phyloP scores from a whole-genome alignment of 768 basidiomycete species.

The Mycena venus region DNA sequence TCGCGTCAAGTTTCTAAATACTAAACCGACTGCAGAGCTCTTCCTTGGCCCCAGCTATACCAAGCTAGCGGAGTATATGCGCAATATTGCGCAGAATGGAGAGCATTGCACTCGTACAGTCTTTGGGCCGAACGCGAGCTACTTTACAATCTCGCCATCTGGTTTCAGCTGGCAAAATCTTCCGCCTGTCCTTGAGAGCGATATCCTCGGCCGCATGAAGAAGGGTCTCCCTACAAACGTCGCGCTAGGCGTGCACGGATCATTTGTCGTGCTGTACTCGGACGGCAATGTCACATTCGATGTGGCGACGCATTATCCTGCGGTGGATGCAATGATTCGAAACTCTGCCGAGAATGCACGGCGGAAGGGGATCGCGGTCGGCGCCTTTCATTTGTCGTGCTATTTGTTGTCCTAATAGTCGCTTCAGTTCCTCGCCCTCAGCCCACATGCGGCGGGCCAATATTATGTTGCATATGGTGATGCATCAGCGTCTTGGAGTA shows the following conservation, averaged over 20 bases:
- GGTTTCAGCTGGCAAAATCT: slow-evolving; percentile 32
- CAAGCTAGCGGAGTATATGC: slow-evolving; percentile 32
- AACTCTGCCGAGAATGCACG: slow-evolving; percentile 23
- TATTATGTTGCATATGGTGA: slow-evolving; percentile 34
- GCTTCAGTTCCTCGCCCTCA: slow-evolving; percentile 28
- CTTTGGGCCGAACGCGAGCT: slow-evolving; percentile 30
- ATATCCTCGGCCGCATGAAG: slow-evolving; percentile 22
- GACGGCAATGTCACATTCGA: slow-evolving; percentile 32
- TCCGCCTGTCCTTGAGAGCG: slow-evolving; percentile 17
- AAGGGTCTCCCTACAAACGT: slow-evolving; percentile 25
- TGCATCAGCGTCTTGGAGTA: slow-evolving; percentile 27
- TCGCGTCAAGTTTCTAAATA: neutral
- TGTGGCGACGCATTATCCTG: slow-evolving; percentile 25
- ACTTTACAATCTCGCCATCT: slow-evolving; percentile 10
- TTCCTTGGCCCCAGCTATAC: slow-evolving; percentile 31
- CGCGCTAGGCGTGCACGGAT: slow-evolving; percentile 24
- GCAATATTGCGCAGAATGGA: slow-evolving; percentile 19
- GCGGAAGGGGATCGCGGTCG: slow-evolving; percentile 30
- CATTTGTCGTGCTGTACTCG: slow-evolving; percentile 26
- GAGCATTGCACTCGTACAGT: slow-evolving; percentile 31
- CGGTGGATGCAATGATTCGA: slow-evolving; percentile 27
- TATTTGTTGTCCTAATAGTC: neutral
- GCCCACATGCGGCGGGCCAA: slow-evolving; percentile 27
- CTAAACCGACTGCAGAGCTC: slow-evolving; percentile 14
- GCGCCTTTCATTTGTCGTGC: neutral